Percentiles rank a stretch among this genome's conserved stretches.
These are phyloP conservation scores for Arabidopsis arenosa DNA, from an alignment of 345 rosid genomes.

Conservation along the genomic window DNA sequence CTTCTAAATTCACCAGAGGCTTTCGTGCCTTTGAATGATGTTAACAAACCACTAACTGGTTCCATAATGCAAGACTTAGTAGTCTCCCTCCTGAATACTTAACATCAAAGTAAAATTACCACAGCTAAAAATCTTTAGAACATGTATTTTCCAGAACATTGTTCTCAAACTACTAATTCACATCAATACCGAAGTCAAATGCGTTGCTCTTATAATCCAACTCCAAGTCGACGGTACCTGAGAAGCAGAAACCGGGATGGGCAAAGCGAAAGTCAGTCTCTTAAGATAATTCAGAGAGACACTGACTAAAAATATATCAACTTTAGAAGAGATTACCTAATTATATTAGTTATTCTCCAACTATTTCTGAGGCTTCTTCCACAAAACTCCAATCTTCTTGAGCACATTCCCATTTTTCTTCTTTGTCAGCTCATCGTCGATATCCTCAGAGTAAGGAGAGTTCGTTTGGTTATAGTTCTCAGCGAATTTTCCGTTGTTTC, in stretches of 20 bases:
- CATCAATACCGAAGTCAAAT: constrained; percentile 33
- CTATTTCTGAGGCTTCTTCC: constrained; percentile 95
- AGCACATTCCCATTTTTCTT: constrained; percentile 95
- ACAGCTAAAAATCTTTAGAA: constrained; percentile 24
- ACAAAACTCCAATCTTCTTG: constrained; percentile 90
- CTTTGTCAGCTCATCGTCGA: constrained; percentile 77
- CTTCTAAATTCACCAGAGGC: not conserved
- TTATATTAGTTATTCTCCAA: constrained; percentile 26
- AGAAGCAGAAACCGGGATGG: constrained; percentile 22
- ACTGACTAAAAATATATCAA: not conserved
- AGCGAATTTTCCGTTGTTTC: constrained; percentile 69
- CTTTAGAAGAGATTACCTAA: constrained; percentile 35
- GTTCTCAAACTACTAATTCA: constrained; percentile 34
- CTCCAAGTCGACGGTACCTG: constrained; percentile 38
- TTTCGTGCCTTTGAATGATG: not conserved
- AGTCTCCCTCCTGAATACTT: not conserved
- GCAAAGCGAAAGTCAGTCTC: not conserved
- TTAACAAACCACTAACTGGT: constrained; percentile 10
- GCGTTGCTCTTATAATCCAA: constrained; percentile 38
- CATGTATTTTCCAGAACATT: constrained; percentile 32
- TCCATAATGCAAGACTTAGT: constrained; percentile 13
- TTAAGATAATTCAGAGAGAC: constrained; percentile 4
- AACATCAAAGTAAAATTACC: constrained; percentile 19
- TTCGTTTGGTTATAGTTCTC: constrained; percentile 59
- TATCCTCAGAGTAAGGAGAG: constrained; percentile 69